phyloP scores from a whole-genome alignment of 2,329 filamentous ascomycete species.

The Neofusicoccum ribis region DNA sequence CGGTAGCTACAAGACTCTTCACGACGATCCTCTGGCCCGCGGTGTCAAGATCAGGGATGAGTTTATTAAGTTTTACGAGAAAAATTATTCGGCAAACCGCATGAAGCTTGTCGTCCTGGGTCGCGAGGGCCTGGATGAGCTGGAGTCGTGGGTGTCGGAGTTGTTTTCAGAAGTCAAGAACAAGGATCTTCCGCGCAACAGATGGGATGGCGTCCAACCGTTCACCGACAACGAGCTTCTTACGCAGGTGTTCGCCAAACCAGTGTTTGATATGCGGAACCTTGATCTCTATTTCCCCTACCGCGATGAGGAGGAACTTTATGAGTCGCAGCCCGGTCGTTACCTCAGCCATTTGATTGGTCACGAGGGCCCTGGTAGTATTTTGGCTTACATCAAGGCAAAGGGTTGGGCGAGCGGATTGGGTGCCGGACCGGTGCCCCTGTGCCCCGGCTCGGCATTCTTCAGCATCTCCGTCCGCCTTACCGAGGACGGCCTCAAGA shows the following conservation, averaged over 20 bases:
- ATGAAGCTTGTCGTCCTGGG: slow-evolving; percentile 92
- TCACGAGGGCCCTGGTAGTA: slow-evolving; percentile 89
- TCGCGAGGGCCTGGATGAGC: slow-evolving; percentile 74
- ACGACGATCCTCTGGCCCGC: slow-evolving; percentile 74
- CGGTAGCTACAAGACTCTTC: slow-evolving; percentile 81
- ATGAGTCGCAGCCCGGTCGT: slow-evolving; percentile 76
- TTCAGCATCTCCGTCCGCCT: slow-evolving; percentile 79
- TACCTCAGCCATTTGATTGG: slow-evolving; percentile 89
- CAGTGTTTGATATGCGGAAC: slow-evolving; percentile 82
- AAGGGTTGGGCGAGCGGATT: slow-evolving; percentile 88
- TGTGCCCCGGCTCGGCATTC: slow-evolving; percentile 78
- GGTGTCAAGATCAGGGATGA: slow-evolving; percentile 85
- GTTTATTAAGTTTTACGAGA: slow-evolving; percentile 88
- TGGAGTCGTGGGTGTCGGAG: slow-evolving; percentile 81
- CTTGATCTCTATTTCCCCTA: slow-evolving; percentile 82
- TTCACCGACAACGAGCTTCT: slow-evolving; percentile 61
- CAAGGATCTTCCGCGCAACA: slow-evolving; percentile 70
- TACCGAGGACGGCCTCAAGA: slow-evolving; percentile 79
- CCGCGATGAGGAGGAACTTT: slow-evolving; percentile 77
- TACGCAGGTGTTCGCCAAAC: slow-evolving; percentile 82
- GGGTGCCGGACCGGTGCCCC: slow-evolving; percentile 70
- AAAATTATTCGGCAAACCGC: slow-evolving; percentile 86
- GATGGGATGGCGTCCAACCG: slow-evolving; percentile 65
- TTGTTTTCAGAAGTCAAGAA: slow-evolving; percentile 80
- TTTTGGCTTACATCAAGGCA: slow-evolving; percentile 84